phyloP scores from a whole-genome alignment of 805 yeast species.

The Kregervanrija pseudodelftensis region DNA sequence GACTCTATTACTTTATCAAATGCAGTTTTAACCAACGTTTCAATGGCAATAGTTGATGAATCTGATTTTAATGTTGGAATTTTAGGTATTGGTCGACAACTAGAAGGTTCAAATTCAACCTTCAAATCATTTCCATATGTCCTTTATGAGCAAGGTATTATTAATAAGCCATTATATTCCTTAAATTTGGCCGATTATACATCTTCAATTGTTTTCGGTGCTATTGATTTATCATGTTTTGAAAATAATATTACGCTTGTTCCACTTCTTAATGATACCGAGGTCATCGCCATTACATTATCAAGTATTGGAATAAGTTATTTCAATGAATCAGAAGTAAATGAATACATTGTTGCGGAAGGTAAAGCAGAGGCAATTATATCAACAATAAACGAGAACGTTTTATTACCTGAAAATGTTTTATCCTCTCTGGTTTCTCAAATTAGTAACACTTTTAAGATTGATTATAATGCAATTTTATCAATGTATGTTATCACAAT shows the following conservation, averaged over 20 bases:
- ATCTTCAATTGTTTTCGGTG: slow-evolving; percentile 11
- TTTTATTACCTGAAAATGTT: slow-evolving; percentile 6
- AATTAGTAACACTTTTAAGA: too few relatives aligned
- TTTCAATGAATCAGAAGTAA: too few relatives aligned
- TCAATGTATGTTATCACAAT: too few relatives aligned
- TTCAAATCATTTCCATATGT: slow-evolving; percentile 9
- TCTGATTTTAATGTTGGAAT: slow-evolving; percentile 11
- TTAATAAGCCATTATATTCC: slow-evolving; percentile 10
- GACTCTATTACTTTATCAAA: slow-evolving; percentile 4
- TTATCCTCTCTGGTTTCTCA: too few relatives aligned
- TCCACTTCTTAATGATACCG: slow-evolving; percentile 9
- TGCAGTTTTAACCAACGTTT: neutral
- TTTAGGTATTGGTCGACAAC: slow-evolving; percentile 11
- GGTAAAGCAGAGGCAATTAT: slow-evolving; percentile 2
- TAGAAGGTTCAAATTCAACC: slow-evolving; percentile 2
- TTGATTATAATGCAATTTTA: neutral
- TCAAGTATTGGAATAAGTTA: slow-evolving; percentile 1
- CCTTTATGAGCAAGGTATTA: slow-evolving; percentile 8
- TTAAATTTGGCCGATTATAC: slow-evolving; percentile 1
- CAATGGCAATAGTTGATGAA: slow-evolving; percentile 10
- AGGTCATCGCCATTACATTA: slow-evolving; percentile 9
- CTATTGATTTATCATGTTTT: slow-evolving; percentile 5
- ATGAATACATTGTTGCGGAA: neutral
- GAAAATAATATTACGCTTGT: slow-evolving; percentile 6
- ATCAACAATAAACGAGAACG: slow-evolving; percentile 2